Evolutionary conservation across 108 stramenopile genomes (phyloP), one percentile per base, ranked within the genome.

Genomic region (Fragilaria crotonensis): DNA sequence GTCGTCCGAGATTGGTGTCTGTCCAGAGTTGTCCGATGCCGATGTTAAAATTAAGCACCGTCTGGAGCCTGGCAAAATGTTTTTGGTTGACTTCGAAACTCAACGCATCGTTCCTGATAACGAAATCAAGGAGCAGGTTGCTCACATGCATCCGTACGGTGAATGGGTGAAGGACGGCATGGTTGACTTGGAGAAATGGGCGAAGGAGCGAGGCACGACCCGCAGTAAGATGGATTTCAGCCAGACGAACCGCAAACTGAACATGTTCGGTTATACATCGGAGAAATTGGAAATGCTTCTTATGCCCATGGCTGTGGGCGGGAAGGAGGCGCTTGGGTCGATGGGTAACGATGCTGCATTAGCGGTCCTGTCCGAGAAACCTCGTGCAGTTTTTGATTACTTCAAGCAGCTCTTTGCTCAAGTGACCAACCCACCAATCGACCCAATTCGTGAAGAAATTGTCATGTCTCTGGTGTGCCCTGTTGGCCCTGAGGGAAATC

Each of bases 401-500:
- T 96, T 98, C 84, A 98, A 98, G 81, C 97, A 98, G 71, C 89
- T 96, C 48, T 98, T 98, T 68, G 97, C 97, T 0, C 89, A 97
- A 69, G 97, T 98, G 48, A 98, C 97, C 31, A 98, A 98, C 62
- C 97, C 97, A 53, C 96, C 97, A 11, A 98, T 98, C 63, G 97
- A 98, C 64, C 96, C 97, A 0, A 90, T 98, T 60, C 86, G 96
- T 33, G 97, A 98, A 75, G 96, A 96, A 71, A 92, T 94, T 67
- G 96, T 97, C 52, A 98, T 98, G 97, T 95, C 93, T 62, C 84
- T 98, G 4, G 90, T 94, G 31, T 95, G 94, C 63, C 91, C 95
- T 4, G 93, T 98, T 33, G 97, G 97, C 27, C 87, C 90, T 9
- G 93, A 96, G 63, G 91, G 88, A 22, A 96, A 96, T 61, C 71